phyloP scores from a whole-genome alignment of 2,329 filamentous ascomycete genomes.

The Bipolaris cookei region DNA sequence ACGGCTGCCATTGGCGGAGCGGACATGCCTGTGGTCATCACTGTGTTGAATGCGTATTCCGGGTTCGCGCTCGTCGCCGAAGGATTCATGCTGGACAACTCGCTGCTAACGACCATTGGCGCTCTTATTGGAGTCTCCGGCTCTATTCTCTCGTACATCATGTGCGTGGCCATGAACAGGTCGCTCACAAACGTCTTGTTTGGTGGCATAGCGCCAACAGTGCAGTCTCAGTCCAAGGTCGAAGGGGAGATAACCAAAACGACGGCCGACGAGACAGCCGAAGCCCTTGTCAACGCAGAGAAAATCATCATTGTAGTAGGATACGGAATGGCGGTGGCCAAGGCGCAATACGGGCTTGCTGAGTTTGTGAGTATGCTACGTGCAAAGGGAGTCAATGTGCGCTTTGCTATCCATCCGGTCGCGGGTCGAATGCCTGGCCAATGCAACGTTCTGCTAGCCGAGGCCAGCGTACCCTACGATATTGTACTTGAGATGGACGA shows the following conservation, averaged over 20 bases:
- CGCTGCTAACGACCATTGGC: slow-evolving; percentile 82
- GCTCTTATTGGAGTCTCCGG: slow-evolving; percentile 88
- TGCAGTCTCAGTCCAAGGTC: slow-evolving; percentile 72
- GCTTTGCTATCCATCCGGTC: slow-evolving; percentile 89
- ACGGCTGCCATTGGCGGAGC: slow-evolving; percentile 90
- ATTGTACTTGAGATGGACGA: slow-evolving; percentile 96
- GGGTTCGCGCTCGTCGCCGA: slow-evolving; percentile 90
- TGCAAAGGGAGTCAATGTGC: slow-evolving; percentile 77
- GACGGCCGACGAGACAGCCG: slow-evolving; percentile 79
- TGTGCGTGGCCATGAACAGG: slow-evolving; percentile 88
- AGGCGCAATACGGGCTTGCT: slow-evolving; percentile 88
- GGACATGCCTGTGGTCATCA: slow-evolving; percentile 92
- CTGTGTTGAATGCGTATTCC: slow-evolving; percentile 87
- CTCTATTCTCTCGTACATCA: slow-evolving; percentile 73
- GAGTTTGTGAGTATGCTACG: slow-evolving; percentile 79
- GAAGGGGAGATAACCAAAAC: slow-evolving; percentile 81
- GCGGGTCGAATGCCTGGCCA: slow-evolving; percentile 92
- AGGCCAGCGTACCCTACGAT: slow-evolving; percentile 87
- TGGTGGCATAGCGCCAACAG: slow-evolving; percentile 74
- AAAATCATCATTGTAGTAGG: slow-evolving; percentile 89
- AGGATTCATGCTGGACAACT: slow-evolving; percentile 89
- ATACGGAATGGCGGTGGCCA: slow-evolving; percentile 93
- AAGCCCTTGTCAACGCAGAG: slow-evolving; percentile 76
- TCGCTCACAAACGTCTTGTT: slow-evolving; percentile 89
- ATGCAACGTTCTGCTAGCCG: slow-evolving; percentile 88